Conservation (phyloP, 1,284 basidiomycete genomes). For the Trametes polyzona region DNA sequence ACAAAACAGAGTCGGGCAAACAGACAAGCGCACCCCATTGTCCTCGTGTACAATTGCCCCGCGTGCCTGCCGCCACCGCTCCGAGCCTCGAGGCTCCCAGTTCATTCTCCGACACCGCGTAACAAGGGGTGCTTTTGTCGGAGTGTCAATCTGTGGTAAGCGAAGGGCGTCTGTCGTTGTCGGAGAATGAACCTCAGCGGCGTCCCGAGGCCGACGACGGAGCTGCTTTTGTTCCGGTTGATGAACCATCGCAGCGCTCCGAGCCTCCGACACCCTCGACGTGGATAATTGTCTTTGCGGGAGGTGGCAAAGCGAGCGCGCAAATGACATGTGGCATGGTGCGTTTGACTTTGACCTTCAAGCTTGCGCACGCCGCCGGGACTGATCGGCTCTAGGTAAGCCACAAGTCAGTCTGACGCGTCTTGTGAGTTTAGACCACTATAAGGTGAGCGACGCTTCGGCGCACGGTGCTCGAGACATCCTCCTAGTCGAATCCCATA, state of each 20-base stretch:
- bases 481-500: too few relatives aligned
- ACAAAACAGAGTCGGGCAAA: not conserved
- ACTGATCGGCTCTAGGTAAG: too few relatives aligned
- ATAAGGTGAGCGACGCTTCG: too few relatives aligned
- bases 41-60: conserved; percentile 8
- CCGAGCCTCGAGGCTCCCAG: not conserved
- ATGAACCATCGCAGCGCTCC: not conserved
- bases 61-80: not conserved
- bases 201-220: not conserved
- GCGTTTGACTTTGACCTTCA: too few relatives aligned
- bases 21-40: not conserved
- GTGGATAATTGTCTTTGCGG: not conserved
- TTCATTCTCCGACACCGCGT: not conserved
- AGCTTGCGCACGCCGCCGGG: too few relatives aligned
- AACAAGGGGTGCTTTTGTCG: not conserved
- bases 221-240: not conserved
- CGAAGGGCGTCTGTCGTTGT: not conserved
- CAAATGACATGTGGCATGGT: too few relatives aligned
- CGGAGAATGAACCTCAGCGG: not conserved
- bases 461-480: too few relatives aligned
- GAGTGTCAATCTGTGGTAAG: not conserved
- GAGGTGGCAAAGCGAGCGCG: too few relatives aligned
- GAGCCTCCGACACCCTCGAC: too few relatives aligned
- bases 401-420: too few relatives aligned
- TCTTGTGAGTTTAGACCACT: too few relatives aligned